Evolutionary conservation across 2,329 filamentous ascomycete species (phyloP).

Genomic region (Epichloe brachyelytri): DNA sequence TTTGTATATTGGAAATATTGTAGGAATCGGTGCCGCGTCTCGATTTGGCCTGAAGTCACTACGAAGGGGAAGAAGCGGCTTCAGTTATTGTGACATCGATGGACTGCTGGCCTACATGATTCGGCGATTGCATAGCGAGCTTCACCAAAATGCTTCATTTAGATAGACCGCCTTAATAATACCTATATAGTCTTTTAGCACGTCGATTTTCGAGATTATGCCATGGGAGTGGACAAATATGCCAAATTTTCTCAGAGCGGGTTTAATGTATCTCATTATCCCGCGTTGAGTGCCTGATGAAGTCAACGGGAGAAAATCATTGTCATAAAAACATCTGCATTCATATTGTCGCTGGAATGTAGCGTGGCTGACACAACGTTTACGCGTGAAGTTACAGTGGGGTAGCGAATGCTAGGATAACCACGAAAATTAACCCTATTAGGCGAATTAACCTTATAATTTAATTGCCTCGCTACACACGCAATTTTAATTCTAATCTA

Average conservation of each 20-base stretch:
- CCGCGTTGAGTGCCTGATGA: background rate
- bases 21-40: background rate
- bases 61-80: background rate
- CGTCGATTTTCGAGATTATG: too few relatives aligned
- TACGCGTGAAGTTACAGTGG: too few relatives aligned
- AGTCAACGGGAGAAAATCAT: background rate
- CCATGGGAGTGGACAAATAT: background rate
- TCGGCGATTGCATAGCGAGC: constrained; percentile 7
- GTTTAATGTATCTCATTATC: background rate
- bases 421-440: too few relatives aligned
- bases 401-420: too few relatives aligned
- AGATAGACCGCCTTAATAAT: constrained; percentile 4
- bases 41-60: background rate
- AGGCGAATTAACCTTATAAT: too few relatives aligned
- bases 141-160: background rate
- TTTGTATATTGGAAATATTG: background rate
- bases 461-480: too few relatives aligned
- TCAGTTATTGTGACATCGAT: background rate
- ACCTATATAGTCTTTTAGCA: background rate
- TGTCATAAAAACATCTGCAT: background rate
- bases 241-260: background rate
- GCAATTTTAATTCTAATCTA: too few relatives aligned
- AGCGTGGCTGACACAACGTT: background rate
- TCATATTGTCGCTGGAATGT: background rate
- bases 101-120: background rate